Conservation (phyloP, 805 yeast genomes). For the Kodamaea leandrae region DNA sequence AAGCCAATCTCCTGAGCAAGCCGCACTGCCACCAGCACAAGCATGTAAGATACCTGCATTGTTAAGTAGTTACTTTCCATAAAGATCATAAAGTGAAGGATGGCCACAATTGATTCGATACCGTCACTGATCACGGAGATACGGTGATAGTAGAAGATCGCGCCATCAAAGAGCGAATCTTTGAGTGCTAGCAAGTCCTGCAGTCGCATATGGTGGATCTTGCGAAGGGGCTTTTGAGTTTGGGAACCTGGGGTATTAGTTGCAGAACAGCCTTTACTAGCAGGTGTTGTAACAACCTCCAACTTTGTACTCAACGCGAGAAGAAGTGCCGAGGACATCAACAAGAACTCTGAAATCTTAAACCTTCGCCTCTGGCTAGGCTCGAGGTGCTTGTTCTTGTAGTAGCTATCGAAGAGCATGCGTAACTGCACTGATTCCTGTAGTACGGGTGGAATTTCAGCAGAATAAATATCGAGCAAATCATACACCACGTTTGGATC, state of each 20-base stretch:
- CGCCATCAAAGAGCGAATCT: slow-evolving; percentile 17
- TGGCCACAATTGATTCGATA: slow-evolving; percentile 20
- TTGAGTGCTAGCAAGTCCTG: slow-evolving; percentile 20
- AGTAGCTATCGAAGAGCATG: slow-evolving; percentile 26
- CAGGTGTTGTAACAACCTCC: neutral
- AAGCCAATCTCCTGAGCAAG: slow-evolving; percentile 43
- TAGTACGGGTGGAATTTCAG: slow-evolving; percentile 21
- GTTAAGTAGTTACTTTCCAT: slow-evolving; percentile 31
- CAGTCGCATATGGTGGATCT: neutral
- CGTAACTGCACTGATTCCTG: slow-evolving; percentile 17
- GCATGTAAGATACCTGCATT: slow-evolving; percentile 29
- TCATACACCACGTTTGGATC: slow-evolving; percentile 23
- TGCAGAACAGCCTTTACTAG: neutral
- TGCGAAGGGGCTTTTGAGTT: neutral
- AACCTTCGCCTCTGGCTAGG: slow-evolving; percentile 16
- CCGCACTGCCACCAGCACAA: slow-evolving; percentile 34
- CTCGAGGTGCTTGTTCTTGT: slow-evolving; percentile 12
- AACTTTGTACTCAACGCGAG: slow-evolving; percentile 16
- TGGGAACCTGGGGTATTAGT: neutral
- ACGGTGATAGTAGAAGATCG: slow-evolving; percentile 22
- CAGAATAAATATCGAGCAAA: slow-evolving; percentile 25
- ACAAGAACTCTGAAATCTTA: slow-evolving; percentile 30
- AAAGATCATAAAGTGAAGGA: slow-evolving; percentile 18
- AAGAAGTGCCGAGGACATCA: slow-evolving; percentile 30
- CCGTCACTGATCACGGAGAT: slow-evolving; percentile 26